Base-by-base conservation (phyloP, 352 stramenopile species). In the Phytopythium helicoides region DNA sequence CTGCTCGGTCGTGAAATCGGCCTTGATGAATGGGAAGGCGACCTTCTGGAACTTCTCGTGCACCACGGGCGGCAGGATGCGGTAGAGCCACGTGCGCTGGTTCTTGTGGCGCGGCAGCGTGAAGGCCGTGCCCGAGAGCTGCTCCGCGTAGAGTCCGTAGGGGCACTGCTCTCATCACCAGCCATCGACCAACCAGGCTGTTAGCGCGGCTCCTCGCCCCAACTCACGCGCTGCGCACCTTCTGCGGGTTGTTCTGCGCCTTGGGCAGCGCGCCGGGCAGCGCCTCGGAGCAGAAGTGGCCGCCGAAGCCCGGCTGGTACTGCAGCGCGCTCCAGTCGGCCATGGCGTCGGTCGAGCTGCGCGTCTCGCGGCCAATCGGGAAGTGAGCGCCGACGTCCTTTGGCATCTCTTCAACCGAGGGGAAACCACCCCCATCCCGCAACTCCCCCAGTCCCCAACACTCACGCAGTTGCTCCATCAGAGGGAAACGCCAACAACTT, bases 51-150 rank as follows among this genome's bases (percentile, higher is more conserved):
- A 89, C 63, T 86, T 77, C 35, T 82, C 71, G 59, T 97, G 73
- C 69, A 92, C 66, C 44, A 94, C 86, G 0, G 78, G 76, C 15
- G 95, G 94, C 52, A 96, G 62, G 38, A 97, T 92, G 42, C 94
- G 83, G 70, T 98, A 98, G 47, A 98, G 60, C 95, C 95, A 73
- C 67, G 58, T 80, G 72, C 80, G 82, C 54, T 95, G 78, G 69
- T 95, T 95, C 48, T 71, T 85, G 59, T 85, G 71, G 21, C 95
- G 84, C 41, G 95, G 94, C 51, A 95, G 59, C 22, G 96, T 99
- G 78, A 99, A 99, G 25, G 95, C 94, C 46, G 95, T 98, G 39
- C 96, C 96, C 18, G 91, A 98, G 28, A 99, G 63, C 66, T 98
- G 95, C 73, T 99, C 96, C 4, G 95, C 82, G 55, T 96, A 97